Conservation (phyloP, 768 basidiomycete genomes). For the Cystofilobasidium macerans region DNA sequence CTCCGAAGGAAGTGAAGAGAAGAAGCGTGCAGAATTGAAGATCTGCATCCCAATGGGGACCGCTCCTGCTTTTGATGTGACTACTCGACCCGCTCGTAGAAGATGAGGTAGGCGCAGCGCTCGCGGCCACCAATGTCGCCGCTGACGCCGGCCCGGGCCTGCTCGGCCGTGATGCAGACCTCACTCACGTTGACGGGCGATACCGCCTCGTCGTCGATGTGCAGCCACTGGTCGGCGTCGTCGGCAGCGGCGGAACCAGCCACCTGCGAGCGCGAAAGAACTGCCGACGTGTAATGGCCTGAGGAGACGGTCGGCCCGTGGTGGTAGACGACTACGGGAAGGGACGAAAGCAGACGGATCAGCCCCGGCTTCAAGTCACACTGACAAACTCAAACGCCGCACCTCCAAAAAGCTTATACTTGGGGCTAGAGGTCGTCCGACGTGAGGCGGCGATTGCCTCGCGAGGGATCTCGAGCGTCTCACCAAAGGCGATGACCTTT, state of each 20-base stretch:
- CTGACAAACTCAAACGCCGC: too few species aligned
- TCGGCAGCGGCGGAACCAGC: conserved; percentile 38
- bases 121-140: conserved; percentile 44
- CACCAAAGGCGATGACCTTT: conserved; percentile 66
- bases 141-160: conserved; percentile 45
- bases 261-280: conserved; percentile 48
- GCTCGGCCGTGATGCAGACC: conserved; percentile 49
- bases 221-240: conserved; percentile 60
- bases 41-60: too few species aligned
- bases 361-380: background rate
- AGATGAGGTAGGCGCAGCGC: conserved; percentile 74
- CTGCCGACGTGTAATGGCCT: conserved; percentile 90
- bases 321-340: conserved; percentile 65
- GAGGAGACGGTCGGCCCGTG: conserved; percentile 82
- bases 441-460: conserved; percentile 2
- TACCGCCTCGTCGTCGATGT: conserved; percentile 85
- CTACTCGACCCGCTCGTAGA: conserved; percentile 54
- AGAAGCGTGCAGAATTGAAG: too few species aligned
- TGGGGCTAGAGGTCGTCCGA: background rate
- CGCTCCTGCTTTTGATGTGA: too few species aligned
- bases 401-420: conserved; percentile 77
- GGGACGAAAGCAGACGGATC: background rate
- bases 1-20: too few species aligned
- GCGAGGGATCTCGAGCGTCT: conserved; percentile 62
- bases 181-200: conserved; percentile 51